These are phyloP conservation scores for Termitomyces sp. DNA, from an alignment of 768 basidiomycete genomes.

Conservation along the genomic window DNA sequence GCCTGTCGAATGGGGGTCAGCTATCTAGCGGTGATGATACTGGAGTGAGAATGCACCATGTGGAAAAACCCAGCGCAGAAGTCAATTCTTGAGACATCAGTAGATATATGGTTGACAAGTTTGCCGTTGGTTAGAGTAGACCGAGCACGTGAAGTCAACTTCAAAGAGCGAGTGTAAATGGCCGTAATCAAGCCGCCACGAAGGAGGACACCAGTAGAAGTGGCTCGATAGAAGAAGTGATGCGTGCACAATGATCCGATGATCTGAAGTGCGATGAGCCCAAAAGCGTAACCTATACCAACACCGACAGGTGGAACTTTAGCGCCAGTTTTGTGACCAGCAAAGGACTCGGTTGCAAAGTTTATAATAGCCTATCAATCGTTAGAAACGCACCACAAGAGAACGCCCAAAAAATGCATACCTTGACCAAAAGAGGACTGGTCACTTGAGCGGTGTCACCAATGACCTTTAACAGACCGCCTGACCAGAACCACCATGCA, in stretches of 20 bases:
- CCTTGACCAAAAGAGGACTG: constrained; percentile 77
- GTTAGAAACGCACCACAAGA: neutral
- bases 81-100: constrained; percentile 88
- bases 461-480: constrained; percentile 55
- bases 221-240: constrained; percentile 80
- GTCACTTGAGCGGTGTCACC: constrained; percentile 72
- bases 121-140: constrained; percentile 82
- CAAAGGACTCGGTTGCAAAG: constrained; percentile 64
- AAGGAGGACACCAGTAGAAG: constrained; percentile 73
- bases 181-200: constrained; percentile 86
- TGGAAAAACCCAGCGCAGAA: constrained; percentile 82
- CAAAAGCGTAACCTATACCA: constrained; percentile 76
- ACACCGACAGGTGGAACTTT: constrained; percentile 38
- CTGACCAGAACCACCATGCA: constrained; percentile 76
- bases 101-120: constrained; percentile 91
- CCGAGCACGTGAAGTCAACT: constrained; percentile 74
- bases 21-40: neutral
- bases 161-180: constrained; percentile 76
- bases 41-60: constrained; percentile 38
- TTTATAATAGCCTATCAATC: constrained; percentile 59
- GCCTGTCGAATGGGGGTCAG: constrained; percentile 26
- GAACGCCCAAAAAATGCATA: constrained; percentile 24
- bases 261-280: constrained; percentile 65
- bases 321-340: constrained; percentile 34
- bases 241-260: constrained; percentile 65